Conservation (phyloP, 2,329 filamentous ascomycete species). For the Ophiostoma fasciatum region DNA sequence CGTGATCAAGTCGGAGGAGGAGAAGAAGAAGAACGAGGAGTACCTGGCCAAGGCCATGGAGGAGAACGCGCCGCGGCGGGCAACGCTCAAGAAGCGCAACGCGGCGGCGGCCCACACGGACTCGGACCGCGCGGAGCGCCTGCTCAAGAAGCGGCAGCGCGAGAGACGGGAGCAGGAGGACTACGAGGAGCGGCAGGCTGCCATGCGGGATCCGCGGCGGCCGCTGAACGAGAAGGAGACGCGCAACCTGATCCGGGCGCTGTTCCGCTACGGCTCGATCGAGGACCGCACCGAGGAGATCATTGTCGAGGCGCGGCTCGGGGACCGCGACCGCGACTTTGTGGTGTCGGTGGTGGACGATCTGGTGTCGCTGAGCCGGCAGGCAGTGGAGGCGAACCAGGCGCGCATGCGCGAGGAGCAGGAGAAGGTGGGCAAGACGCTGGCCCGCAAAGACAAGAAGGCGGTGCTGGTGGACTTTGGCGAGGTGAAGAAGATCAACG, state of each 20-base stretch:
- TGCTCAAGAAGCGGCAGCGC: constrained; percentile 50
- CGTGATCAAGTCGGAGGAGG: constrained; percentile 77
- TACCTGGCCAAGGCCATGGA: constrained; percentile 73
- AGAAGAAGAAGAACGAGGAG: constrained; percentile 66
- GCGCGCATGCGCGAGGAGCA: constrained; percentile 66
- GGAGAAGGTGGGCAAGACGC: constrained; percentile 61
- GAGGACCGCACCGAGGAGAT: constrained; percentile 81
- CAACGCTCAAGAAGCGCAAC: constrained; percentile 40
- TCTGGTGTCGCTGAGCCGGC: constrained; percentile 44
- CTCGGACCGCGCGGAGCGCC: constrained; percentile 47
- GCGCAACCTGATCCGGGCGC: constrained; percentile 78
- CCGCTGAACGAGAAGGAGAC: constrained; percentile 86
- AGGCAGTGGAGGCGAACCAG: constrained; percentile 51
- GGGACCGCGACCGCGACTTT: constrained; percentile 67
- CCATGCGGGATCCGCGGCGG: constrained; percentile 71
- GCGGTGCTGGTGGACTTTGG: constrained; percentile 91
- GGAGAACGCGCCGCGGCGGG: constrained; percentile 71
- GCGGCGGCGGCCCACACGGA: constrained; percentile 22
- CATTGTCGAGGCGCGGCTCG: constrained; percentile 70
- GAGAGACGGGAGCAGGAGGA: constrained; percentile 57
- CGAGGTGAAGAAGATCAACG: constrained; percentile 88
- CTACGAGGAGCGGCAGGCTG: constrained; percentile 57
- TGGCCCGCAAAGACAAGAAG: constrained; percentile 96
- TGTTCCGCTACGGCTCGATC: constrained; percentile 80
- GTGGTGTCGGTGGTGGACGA: constrained; percentile 63